Conservation (phyloP, 371 early-diverging fungal genomes). For the Mycotypha africana region DNA sequence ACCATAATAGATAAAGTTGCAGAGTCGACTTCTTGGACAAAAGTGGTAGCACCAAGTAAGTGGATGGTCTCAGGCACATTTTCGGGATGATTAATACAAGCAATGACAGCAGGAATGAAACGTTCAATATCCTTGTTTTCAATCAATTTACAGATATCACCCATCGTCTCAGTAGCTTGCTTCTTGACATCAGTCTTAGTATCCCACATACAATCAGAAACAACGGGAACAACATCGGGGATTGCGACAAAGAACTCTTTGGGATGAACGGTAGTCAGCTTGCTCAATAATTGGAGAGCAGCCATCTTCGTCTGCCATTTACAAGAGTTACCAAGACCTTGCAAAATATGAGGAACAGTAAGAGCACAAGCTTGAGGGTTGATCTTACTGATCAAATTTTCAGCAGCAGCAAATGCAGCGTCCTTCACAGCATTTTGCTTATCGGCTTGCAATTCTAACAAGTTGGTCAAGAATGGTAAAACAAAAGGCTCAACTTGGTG, state of each 20-base stretch:
- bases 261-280: constrained; percentile 51
- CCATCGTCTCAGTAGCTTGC: constrained; percentile 48
- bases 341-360: constrained; percentile 55
- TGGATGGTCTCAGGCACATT: constrained; percentile 64
- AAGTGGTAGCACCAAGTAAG: constrained; percentile 67
- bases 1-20: constrained; percentile 81
- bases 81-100: constrained; percentile 61
- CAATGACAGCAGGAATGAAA: constrained; percentile 58
- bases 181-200: constrained; percentile 63
- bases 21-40: constrained; percentile 74
- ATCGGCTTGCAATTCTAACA: constrained; percentile 64
- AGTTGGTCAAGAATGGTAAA: constrained; percentile 41
- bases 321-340: constrained; percentile 55
- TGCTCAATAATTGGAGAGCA: constrained; percentile 49
- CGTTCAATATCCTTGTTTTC: constrained; percentile 64
- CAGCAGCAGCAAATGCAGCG: constrained; percentile 55
- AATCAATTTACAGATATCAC: constrained; percentile 44
- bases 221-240: constrained; percentile 67
- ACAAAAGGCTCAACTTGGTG: constrained; percentile 61
- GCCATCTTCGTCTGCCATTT: constrained; percentile 78
- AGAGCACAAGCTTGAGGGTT: constrained; percentile 50
- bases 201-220: constrained; percentile 72
- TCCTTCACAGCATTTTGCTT: constrained; percentile 58
- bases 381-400: constrained; percentile 40
- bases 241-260: constrained; percentile 52